Percentiles rank a stretch among this genome's conserved stretches.
phyloP scores from a whole-genome alignment of 2,329 filamentous ascomycete genomes.

The Penicillium sp. region DNA sequence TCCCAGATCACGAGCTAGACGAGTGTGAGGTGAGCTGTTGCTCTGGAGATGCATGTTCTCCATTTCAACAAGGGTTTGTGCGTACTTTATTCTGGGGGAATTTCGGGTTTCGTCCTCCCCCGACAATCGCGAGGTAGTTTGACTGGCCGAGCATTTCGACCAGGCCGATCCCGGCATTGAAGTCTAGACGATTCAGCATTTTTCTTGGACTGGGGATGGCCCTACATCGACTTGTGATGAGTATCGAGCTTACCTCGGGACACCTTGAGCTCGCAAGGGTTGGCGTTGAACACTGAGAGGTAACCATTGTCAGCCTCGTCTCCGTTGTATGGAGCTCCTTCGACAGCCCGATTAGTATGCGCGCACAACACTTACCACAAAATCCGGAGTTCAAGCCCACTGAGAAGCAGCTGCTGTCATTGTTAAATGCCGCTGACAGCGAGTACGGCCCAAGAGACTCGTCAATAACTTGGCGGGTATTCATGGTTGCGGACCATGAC shows the following conservation, averaged over 20 bases:
- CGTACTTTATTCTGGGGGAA: slow-evolving; percentile 81
- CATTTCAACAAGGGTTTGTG: not conserved
- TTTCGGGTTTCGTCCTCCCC: slow-evolving; percentile 81
- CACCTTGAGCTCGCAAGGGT: slow-evolving; percentile 70
- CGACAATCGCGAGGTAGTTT: slow-evolving; percentile 86
- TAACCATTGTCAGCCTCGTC: slow-evolving; percentile 20
- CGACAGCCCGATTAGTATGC: slow-evolving; percentile 2
- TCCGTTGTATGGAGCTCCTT: slow-evolving; percentile 2
- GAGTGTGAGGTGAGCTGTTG: not conserved
- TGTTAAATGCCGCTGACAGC: slow-evolving; percentile 83
- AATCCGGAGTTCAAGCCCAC: slow-evolving; percentile 86
- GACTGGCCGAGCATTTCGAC: slow-evolving; percentile 85
- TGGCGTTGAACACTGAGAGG: slow-evolving; percentile 68
- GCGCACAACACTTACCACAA: slow-evolving; percentile 62
- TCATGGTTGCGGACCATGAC: slow-evolving; percentile 62
- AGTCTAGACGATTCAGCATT: slow-evolving; percentile 52
- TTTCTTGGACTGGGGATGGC: no score
- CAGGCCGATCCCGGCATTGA: slow-evolving; percentile 78
- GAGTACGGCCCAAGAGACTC: slow-evolving; percentile 72
- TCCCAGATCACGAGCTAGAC: slow-evolving; percentile 80
- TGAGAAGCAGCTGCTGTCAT: slow-evolving; percentile 80
- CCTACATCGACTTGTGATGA: not conserved
- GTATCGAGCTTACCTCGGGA: slow-evolving; percentile 52
- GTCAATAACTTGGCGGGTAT: slow-evolving; percentile 84
- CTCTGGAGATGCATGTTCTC: not conserved